Evolutionary conservation across 441 rosid genomes (phyloP).

Genomic region (Euphorbia schlechtendalii): DNA sequence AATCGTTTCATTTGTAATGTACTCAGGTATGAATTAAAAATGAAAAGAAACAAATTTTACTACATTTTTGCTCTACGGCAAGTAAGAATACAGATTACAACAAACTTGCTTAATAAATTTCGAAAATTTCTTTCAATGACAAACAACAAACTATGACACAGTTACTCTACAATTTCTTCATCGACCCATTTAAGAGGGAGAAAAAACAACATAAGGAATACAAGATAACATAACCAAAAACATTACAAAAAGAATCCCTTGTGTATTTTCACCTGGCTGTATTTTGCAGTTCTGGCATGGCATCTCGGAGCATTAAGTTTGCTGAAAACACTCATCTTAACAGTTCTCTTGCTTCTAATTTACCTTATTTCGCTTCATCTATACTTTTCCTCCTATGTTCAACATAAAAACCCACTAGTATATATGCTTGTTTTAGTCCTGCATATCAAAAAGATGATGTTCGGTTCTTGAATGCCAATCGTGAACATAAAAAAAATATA

Average conservation of each 20-base stretch:
- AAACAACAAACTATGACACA: conserved; percentile 23
- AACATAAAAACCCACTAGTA: conserved; percentile 13
- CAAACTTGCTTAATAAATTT: conserved; percentile 19
- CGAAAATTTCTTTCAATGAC: conserved; percentile 8
- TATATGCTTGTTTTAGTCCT: conserved; percentile 28
- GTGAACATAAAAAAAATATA: neutral
- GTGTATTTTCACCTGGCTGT: conserved; percentile 4
- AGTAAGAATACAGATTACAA: neutral
- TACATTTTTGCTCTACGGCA: neutral
- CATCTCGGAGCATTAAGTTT: conserved; percentile 12
- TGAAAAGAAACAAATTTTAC: neutral
- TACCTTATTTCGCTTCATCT: conserved; percentile 28
- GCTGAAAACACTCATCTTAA: conserved; percentile 18
- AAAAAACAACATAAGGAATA: conserved; percentile 5
- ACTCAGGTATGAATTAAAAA: too few species aligned
- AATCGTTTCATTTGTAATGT: too few species aligned
- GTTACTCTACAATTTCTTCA: conserved; percentile 21
- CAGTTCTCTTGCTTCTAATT: too few species aligned
- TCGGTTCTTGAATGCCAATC: conserved; percentile 4
- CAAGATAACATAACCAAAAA: conserved; percentile 11
- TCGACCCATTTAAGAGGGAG: neutral
- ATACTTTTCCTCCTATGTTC: conserved; percentile 13
- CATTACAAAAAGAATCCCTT: conserved; percentile 15
- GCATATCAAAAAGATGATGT: conserved; percentile 9
- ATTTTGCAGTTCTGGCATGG: conserved; percentile 14